These are phyloP conservation scores for Suhomyces maxii DNA, from an alignment of 1,139 yeast species.

Conservation along the genomic window DNA sequence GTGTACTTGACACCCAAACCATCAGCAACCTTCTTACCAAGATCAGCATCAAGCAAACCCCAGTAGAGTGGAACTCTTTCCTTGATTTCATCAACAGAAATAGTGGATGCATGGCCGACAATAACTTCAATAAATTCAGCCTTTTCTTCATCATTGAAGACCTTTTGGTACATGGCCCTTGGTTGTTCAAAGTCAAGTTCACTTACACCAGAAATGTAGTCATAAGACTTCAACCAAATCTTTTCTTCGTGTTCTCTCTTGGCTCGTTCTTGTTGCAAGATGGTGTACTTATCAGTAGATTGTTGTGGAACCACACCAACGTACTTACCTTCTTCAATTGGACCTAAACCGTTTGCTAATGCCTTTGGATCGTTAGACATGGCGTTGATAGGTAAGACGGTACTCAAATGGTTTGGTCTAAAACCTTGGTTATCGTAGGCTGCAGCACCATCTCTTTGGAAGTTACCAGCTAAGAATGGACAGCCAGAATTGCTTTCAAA, in stretches of 20 bases:
- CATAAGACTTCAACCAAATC: conserved; percentile 38
- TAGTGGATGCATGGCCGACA: conserved; percentile 38
- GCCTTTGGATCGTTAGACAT: conserved; percentile 17
- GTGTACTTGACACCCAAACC: conserved; percentile 34
- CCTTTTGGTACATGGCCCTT: conserved; percentile 39
- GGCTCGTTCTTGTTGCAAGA: conserved; percentile 25
- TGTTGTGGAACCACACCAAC: conserved; percentile 30
- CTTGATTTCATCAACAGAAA: conserved; percentile 28
- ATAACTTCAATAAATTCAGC: conserved; percentile 35
- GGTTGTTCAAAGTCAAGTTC: conserved; percentile 49
- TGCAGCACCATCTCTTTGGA: conserved; percentile 41
- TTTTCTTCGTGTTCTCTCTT: conserved; percentile 35
- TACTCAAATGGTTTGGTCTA: conserved; percentile 36
- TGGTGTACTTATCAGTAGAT: conserved; percentile 23
- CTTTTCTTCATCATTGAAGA: conserved; percentile 31
- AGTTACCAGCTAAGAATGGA: conserved; percentile 38
- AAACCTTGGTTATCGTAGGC: conserved; percentile 21
- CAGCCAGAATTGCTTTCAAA: conserved; percentile 21
- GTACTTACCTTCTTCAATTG: conserved; percentile 20
- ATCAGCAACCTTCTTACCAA: conserved; percentile 34
- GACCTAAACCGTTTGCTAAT: conserved; percentile 20
- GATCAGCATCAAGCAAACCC: conserved; percentile 34
- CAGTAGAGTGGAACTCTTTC: conserved; percentile 39
- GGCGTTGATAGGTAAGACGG: conserved; percentile 22
- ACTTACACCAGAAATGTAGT: conserved; percentile 38